phyloP scores from a whole-genome alignment of 805 yeast genomes.

The Metschnikowia santaceciliae region DNA sequence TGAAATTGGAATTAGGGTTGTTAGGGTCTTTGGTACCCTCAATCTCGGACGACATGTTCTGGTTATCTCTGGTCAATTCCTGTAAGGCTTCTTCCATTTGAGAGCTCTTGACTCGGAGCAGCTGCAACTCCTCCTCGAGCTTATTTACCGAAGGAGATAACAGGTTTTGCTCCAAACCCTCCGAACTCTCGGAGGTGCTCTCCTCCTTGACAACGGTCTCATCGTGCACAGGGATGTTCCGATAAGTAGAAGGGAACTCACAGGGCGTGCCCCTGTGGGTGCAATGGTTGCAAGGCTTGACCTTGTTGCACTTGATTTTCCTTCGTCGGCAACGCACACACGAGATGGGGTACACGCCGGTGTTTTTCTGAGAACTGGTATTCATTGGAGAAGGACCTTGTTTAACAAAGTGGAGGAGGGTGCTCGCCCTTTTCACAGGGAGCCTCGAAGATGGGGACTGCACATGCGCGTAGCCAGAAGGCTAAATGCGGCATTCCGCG shows the following conservation, averaged over 20 bases:
- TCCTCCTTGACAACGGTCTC: constrained; percentile 15
- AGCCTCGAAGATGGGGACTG: neutral
- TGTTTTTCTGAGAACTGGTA: neutral
- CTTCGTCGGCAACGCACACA: constrained; percentile 18
- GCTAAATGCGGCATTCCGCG: constrained; percentile 3
- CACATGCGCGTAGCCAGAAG: neutral
- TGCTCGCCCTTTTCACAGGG: constrained; percentile 1
- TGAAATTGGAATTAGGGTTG: constrained; percentile 8
- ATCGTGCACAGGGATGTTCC: constrained; percentile 12
- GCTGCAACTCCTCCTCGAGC: constrained; percentile 3
- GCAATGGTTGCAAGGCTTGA: constrained; percentile 18
- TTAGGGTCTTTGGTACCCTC: neutral
- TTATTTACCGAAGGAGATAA: neutral
- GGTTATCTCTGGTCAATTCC: neutral
- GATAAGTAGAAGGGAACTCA: constrained; percentile 17
- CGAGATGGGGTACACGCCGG: constrained; percentile 16
- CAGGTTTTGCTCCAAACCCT: neutral
- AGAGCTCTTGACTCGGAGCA: neutral
- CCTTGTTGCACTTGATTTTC: constrained; percentile 19
- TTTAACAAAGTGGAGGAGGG: no score
- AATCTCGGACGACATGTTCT: neutral
- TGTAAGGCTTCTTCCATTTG: constrained; percentile 1
- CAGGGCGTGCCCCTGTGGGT: constrained; percentile 11
- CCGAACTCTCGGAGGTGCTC: neutral
- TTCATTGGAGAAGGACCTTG: neutral